Conservation (phyloP, 768 basidiomycete species). For the Albatrellus ellisii region DNA sequence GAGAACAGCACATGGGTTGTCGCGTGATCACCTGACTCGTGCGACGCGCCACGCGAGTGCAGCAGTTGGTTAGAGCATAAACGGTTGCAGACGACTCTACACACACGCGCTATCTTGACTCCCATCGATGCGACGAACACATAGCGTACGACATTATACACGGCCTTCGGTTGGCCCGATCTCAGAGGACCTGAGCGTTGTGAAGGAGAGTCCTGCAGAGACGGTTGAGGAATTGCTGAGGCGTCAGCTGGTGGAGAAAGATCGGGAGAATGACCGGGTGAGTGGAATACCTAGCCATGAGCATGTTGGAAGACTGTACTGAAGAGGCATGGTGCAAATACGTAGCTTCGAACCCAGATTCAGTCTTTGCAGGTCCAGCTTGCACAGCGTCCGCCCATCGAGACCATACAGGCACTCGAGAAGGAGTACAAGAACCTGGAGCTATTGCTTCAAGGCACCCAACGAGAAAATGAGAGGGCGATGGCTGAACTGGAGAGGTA, state of each 20-base stretch:
- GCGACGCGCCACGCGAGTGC: too few species aligned
- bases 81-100: too few species aligned
- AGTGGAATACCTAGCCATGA: not conserved
- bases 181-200: conserved; percentile 9
- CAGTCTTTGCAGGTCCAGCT: conserved; percentile 53
- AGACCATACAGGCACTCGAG: conserved; percentile 49
- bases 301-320: not conserved
- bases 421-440: conserved; percentile 69
- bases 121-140: conserved; percentile 11
- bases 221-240: conserved; percentile 8
- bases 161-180: conserved; percentile 5
- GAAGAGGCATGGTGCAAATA: not conserved
- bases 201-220: conserved; percentile 11
- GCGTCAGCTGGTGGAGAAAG: conserved; percentile 13
- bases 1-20: too few species aligned
- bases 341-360: conserved; percentile 49
- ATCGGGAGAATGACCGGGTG: conserved; percentile 12
- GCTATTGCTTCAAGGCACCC: conserved; percentile 64
- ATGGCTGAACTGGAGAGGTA: conserved; percentile 77
- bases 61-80: too few species aligned
- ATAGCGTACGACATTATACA: conserved; percentile 11
- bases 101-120: too few species aligned
- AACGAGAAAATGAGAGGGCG: conserved; percentile 74
- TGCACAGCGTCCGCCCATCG: conserved; percentile 51
- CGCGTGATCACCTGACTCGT: too few species aligned